These are phyloP conservation scores for Brassica balearica DNA, from an alignment of 441 rosid species.

Conservation along the genomic window DNA sequence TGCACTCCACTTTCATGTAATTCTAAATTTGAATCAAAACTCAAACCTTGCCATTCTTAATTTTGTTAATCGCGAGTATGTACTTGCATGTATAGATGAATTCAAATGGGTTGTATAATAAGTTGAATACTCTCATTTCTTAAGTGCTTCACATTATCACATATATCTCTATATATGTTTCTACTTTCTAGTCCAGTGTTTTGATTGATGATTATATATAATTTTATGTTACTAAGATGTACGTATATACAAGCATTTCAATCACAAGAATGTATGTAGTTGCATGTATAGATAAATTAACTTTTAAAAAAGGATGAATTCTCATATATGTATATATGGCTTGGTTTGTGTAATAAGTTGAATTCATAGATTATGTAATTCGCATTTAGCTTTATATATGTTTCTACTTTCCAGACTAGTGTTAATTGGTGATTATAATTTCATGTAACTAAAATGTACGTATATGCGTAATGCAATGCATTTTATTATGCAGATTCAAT, in stretches of 20 bases:
- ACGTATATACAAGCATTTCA: neutral
- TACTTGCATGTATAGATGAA: neutral
- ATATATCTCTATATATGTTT: neutral
- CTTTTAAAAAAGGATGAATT: neutral
- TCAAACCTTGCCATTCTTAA: neutral
- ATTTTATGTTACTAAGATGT: neutral
- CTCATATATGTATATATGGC: neutral
- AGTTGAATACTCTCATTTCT: conserved; percentile 5
- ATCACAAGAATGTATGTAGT: neutral
- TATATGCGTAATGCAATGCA: neutral
- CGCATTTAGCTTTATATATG: neutral
- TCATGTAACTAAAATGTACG: neutral
- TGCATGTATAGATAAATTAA: neutral
- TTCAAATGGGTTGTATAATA: neutral
- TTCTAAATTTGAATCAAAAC: neutral
- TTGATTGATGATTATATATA: neutral
- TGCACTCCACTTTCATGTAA: conserved; percentile 13
- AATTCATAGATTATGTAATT: neutral
- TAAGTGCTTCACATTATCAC: neutral
- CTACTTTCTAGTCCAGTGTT: neutral
- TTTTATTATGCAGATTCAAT: neutral
- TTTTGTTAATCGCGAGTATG: neutral
- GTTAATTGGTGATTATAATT: neutral
- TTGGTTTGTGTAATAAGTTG: conserved; percentile 4
- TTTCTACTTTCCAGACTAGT: neutral